These are phyloP conservation scores for Candida gorgasii DNA, from an alignment of 805 yeast species.

Conservation along the genomic window DNA sequence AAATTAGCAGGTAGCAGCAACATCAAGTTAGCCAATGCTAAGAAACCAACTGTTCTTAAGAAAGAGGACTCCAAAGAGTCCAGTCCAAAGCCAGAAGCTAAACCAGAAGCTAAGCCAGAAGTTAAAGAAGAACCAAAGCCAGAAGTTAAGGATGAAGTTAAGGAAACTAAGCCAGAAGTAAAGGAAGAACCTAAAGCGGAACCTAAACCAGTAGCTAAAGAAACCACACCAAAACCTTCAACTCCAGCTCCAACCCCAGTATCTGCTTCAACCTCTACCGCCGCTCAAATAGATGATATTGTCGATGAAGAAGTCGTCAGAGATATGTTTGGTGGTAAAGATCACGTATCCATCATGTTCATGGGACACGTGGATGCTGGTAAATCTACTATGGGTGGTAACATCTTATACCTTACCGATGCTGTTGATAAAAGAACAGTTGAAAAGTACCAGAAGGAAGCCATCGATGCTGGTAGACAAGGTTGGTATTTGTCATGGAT, in stretches of 20 bases:
- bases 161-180: conserved; percentile 18
- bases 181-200: conserved; percentile 18
- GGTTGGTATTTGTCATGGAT: conserved; percentile 99
- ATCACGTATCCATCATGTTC: conserved; percentile 92
- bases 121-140: conserved; percentile 18
- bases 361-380: conserved; percentile 99
- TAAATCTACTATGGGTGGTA: conserved; percentile 99
- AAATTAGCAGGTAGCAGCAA: conserved; percentile 67
- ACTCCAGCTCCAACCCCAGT: conserved; percentile 13
- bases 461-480: conserved; percentile 99
- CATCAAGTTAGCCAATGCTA: conserved; percentile 59
- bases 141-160: conserved; percentile 19
- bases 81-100: conserved; percentile 8
- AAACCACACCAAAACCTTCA: conserved; percentile 22
- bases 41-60: conserved; percentile 28
- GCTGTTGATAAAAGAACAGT: conserved; percentile 98
- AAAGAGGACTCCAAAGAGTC: conserved; percentile 16
- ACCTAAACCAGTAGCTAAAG: conserved; percentile 17
- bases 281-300: conserved; percentile 69
- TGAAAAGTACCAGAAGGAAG: conserved; percentile 97
- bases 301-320: conserved; percentile 84
- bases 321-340: conserved; percentile 96
- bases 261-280: conserved; percentile 17
- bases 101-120: conserved; percentile 29
- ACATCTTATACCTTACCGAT: conserved; percentile 87